Conservation (phyloP, 768 basidiomycete species). For the Cubamyces lactineus region DNA sequence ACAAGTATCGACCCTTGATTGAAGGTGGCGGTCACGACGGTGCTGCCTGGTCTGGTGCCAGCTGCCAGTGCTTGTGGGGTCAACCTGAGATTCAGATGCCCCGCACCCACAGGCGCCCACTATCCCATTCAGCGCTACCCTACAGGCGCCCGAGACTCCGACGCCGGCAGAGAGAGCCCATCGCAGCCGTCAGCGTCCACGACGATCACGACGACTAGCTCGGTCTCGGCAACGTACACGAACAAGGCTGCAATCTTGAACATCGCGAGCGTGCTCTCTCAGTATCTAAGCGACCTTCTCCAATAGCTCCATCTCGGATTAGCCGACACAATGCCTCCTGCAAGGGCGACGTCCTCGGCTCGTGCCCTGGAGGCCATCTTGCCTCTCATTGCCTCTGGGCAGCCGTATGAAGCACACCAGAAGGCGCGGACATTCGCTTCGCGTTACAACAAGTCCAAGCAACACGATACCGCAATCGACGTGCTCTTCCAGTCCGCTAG, state of each 20-base stretch:
- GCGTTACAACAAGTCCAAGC: slow-evolving; percentile 77
- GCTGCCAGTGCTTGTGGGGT: neutral
- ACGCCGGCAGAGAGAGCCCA: slow-evolving; percentile 8
- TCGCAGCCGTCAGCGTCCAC: slow-evolving; percentile 6
- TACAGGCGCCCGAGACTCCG: neutral
- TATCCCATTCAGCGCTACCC: neutral
- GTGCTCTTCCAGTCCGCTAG: slow-evolving; percentile 90
- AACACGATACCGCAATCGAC: slow-evolving; percentile 87
- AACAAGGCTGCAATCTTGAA: neutral
- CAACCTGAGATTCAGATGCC: neutral
- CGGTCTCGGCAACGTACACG: slow-evolving; percentile 1
- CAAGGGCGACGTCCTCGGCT: slow-evolving; percentile 46
- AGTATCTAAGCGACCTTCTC: neutral
- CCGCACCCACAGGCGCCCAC: slow-evolving; percentile 9
- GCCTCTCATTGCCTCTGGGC: slow-evolving; percentile 69
- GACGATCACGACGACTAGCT: slow-evolving; percentile 10
- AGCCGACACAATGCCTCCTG: slow-evolving; percentile 26
- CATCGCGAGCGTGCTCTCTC: neutral
- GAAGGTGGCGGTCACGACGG: too few species aligned
- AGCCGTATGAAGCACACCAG: slow-evolving; percentile 92
- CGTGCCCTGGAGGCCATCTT: slow-evolving; percentile 77
- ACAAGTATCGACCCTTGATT: too few species aligned
- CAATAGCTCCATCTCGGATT: neutral
- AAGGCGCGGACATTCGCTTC: slow-evolving; percentile 96
- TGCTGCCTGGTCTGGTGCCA: neutral